Conservation (phyloP, 768 basidiomycete genomes). For the Leccinum subtestaceum region DNA sequence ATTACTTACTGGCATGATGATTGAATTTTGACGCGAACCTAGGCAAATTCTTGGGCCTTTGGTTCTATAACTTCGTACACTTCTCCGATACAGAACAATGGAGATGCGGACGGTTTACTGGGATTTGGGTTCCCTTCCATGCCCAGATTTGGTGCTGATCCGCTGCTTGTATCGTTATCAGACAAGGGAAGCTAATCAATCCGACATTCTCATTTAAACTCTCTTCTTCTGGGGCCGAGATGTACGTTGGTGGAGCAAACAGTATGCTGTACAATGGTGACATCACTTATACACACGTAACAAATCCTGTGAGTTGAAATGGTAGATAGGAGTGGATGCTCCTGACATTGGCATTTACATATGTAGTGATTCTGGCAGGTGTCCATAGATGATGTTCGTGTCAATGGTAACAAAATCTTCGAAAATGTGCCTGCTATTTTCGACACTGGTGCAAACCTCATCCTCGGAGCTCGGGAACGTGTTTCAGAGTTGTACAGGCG, state of each 20-base stretch:
- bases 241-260: neutral
- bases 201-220: neutral
- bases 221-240: neutral
- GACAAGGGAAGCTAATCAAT: neutral
- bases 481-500: too few relatives aligned
- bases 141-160: neutral
- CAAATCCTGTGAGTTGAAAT: neutral
- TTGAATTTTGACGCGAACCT: neutral
- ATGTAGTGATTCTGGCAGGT: neutral
- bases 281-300: neutral
- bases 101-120: neutral
- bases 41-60: neutral
- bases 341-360: neutral
- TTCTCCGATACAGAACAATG: neutral
- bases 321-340: neutral
- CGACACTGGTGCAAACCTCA: too few relatives aligned
- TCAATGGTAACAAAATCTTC: neutral
- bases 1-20: neutral
- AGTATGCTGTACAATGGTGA: neutral
- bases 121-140: neutral
- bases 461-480: too few relatives aligned
- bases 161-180: neutral
- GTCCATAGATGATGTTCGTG: neutral
- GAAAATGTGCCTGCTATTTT: too few relatives aligned
- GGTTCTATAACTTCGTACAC: neutral